Evolutionary conservation across 2,329 filamentous ascomycete species (phyloP), one percentile per base, ranked within the genome.

Genomic region (Helotiales sp.): DNA sequence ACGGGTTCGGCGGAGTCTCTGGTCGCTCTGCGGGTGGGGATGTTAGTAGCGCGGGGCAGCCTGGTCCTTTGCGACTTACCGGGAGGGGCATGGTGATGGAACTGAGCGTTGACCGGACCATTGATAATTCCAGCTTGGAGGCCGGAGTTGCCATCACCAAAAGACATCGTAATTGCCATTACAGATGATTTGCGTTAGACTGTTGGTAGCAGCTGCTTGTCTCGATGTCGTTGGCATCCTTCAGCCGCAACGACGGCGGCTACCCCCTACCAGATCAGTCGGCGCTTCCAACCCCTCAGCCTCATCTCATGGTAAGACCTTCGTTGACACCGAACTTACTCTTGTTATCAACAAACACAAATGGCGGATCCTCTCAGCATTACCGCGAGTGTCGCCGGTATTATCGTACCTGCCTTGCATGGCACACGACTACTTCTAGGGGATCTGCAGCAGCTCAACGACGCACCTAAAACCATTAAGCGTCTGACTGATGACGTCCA

Each of bases 401-500:
- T 78, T 60, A 71, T 71, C 57, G 74, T 74, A 26, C 75, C 74
- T 52, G 74, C 76, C 63, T 70, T 77, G 58, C 75, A 79, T 52
- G 72, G 68, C 61, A 74, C 72, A 67, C 71, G 72, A 66, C 74
- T 77, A 26, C 72, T 79, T 58, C 63, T 77, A 64, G 71, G 75
- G 30, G 76, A 79, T 69, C 69, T 79, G 57, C 70, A 76, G 65
- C 66, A 74, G 64, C 69, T 79, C 64, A 76, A 69, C 59, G 72
- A 79, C 72, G 75, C 76, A 54, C 77, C 76, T 37, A 74, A 76
- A 68, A 71, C 74, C 55, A 61, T 79, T 55, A 71, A 75, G 58
- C 68, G 70, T 54, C 75, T 79, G 22, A 71, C 37, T 34, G 73
- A 76, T 43, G 74, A 79, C 63, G 70, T 79, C 13, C 60, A 68